phyloP scores from a whole-genome alignment of 768 basidiomycete species.

The Omphalotus guepiniiformis region DNA sequence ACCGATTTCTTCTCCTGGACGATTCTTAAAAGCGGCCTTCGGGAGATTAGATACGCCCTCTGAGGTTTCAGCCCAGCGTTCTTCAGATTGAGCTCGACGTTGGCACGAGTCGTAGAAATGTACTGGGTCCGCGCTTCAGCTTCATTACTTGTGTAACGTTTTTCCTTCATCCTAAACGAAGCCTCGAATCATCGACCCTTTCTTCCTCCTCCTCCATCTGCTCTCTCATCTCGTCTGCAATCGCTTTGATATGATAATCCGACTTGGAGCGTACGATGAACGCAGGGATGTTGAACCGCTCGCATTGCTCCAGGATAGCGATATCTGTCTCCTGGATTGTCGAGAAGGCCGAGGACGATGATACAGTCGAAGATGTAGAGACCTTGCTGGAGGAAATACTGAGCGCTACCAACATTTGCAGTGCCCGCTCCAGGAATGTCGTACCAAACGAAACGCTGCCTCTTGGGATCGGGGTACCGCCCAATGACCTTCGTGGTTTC shows the following conservation, averaged over 20 bases:
- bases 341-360: slow-evolving; percentile 28
- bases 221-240: slow-evolving; percentile 3
- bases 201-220: slow-evolving; percentile 3
- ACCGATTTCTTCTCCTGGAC: slow-evolving; percentile 1
- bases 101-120: neutral
- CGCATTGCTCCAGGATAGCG: slow-evolving; percentile 27
- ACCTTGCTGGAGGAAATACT: slow-evolving; percentile 32
- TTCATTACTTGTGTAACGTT: neutral
- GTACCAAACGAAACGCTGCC: slow-evolving; percentile 26
- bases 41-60: neutral
- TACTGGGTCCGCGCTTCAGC: slow-evolving; percentile 1
- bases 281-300: slow-evolving; percentile 26
- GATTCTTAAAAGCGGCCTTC: neutral
- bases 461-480: slow-evolving; percentile 19
- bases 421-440: slow-evolving; percentile 34
- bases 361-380: slow-evolving; percentile 33
- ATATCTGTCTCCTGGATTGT: slow-evolving; percentile 29
- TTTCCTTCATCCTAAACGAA: no score
- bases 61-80: slow-evolving; percentile 1
- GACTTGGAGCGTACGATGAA: slow-evolving; percentile 34
- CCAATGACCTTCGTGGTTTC: slow-evolving; percentile 25
- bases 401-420: slow-evolving; percentile 23
- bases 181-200: slow-evolving; percentile 2
- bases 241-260: slow-evolving; percentile 14
- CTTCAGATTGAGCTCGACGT: slow-evolving; percentile 1